Percentiles rank a stretch among this genome's conserved stretches.
phyloP scores from a whole-genome alignment of 2,329 filamentous ascomycete genomes.

The Fusarium continuum region DNA sequence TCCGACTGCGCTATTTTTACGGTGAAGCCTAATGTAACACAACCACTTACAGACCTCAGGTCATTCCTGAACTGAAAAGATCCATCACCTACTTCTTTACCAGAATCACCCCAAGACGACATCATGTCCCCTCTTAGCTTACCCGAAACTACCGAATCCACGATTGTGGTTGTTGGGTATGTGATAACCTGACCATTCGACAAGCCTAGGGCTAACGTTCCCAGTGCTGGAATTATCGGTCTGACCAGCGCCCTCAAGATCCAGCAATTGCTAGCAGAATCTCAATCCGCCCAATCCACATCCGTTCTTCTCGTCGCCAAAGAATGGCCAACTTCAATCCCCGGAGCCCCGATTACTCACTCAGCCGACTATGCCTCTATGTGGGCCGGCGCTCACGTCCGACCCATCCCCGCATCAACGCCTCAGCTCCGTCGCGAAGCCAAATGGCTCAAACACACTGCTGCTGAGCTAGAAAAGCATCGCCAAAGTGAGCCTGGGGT shows the following conservation, averaged over 20 bases:
- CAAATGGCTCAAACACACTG: slow-evolving; percentile 44
- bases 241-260: slow-evolving; percentile 59
- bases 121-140: slow-evolving; percentile 6
- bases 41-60: background rate
- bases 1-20: background rate
- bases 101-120: accelerated
- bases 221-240: slow-evolving; percentile 63
- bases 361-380: slow-evolving; percentile 62
- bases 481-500: slow-evolving; percentile 43
- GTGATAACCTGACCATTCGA: accelerated
- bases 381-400: slow-evolving; percentile 66
- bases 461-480: slow-evolving; percentile 40
- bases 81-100: too few relatives aligned
- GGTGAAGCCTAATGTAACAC: background rate
- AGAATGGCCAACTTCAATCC: slow-evolving; percentile 50
- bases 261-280: slow-evolving; percentile 43
- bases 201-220: background rate
- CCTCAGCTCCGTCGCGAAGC: slow-evolving; percentile 47
- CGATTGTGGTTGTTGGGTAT: slow-evolving; percentile 46
- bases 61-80: too few relatives aligned
- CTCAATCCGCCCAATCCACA: background rate
- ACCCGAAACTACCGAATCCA: slow-evolving; percentile 5
- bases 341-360: slow-evolving; percentile 43
- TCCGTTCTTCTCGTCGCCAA: slow-evolving; percentile 44
- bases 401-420: slow-evolving; percentile 56